Percentiles rank a stretch among this genome's conserved stretches.
Evolutionary conservation across 495 filamentous ascomycete species (phyloP).

Genomic region (Daldinia vernicosa): DNA sequence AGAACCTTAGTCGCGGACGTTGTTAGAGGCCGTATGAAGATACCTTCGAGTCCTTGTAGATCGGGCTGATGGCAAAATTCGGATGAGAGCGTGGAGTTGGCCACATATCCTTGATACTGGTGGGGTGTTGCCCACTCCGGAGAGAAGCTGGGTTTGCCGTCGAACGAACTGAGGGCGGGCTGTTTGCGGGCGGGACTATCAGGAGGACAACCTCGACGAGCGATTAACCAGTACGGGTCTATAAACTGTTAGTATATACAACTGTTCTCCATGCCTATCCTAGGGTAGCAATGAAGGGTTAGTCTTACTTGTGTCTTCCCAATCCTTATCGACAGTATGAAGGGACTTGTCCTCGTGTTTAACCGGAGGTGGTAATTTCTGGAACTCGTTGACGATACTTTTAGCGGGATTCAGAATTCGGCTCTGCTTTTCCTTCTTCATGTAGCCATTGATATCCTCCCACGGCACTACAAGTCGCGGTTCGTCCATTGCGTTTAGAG

Average conservation of each 20-base stretch:
- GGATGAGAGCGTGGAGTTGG: constrained; percentile 71
- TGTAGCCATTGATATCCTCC: constrained; percentile 68
- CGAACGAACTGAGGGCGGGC: constrained; percentile 51
- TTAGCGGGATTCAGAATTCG: constrained; percentile 51
- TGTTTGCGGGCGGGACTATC: constrained; percentile 64
- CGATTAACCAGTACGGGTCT: constrained; percentile 71
- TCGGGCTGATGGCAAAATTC: constrained; percentile 71
- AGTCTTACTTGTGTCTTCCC: constrained; percentile 56
- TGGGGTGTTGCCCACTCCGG: constrained; percentile 49
- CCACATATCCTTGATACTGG: constrained; percentile 66
- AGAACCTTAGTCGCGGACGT: constrained; percentile 63
- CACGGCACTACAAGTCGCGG: constrained; percentile 72
- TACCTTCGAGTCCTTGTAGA: constrained; percentile 67
- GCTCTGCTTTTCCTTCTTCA: constrained; percentile 62
- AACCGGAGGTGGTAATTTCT: constrained; percentile 43
- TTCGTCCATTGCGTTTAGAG: constrained; percentile 75
- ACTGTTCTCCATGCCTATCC: constrained; percentile 19
- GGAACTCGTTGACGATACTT: constrained; percentile 48
- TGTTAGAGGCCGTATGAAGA: constrained; percentile 70
- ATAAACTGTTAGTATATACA: constrained; percentile 30
- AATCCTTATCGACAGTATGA: constrained; percentile 46
- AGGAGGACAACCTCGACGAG: constrained; percentile 67
- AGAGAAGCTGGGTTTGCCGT: constrained; percentile 55
- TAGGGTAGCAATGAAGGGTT: not conserved
- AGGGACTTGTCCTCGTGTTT: constrained; percentile 43